These are phyloP conservation scores for Eucalyptus grandis DNA, from an alignment of 345 rosid species.

Conservation along the genomic window DNA sequence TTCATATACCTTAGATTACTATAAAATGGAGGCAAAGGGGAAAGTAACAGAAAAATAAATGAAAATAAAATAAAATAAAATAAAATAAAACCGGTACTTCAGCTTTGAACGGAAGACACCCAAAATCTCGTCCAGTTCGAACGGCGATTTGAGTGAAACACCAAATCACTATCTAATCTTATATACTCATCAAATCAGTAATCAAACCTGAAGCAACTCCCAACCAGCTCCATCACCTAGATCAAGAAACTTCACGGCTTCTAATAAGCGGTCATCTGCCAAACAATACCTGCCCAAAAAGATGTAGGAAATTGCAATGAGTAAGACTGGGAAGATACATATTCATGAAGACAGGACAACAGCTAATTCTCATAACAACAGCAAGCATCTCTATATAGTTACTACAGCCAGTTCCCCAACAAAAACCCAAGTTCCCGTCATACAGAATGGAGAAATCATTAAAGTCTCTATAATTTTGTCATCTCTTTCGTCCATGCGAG, in stretches of 20 bases:
- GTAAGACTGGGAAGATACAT: not conserved
- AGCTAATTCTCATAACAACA: not conserved
- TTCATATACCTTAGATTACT: not conserved
- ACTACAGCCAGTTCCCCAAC: not conserved
- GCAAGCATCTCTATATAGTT: not conserved
- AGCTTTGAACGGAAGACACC: not conserved
- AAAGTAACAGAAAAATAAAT: not conserved
- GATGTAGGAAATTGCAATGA: not conserved
- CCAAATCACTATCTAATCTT: not conserved
- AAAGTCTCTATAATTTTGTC: not conserved
- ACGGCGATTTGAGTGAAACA: not conserved
- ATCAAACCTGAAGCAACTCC: slow-evolving; percentile 82
- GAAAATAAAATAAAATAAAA: not conserved
- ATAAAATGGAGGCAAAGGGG: not conserved
- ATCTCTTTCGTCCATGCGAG: not conserved
- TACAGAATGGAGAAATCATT: not conserved
- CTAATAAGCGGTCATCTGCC: slow-evolving; percentile 76
- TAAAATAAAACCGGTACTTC: not conserved
- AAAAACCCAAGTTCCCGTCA: not conserved
- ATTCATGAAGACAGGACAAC: not conserved
- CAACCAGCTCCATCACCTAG: slow-evolving; percentile 75
- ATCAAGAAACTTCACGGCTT: slow-evolving; percentile 86
- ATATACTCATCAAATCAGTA: not conserved
- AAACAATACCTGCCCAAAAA: slow-evolving; percentile 60
- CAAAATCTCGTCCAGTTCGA: not conserved